phyloP scores from a whole-genome alignment of 345 rosid genomes.

The Barbarea vulgaris region DNA sequence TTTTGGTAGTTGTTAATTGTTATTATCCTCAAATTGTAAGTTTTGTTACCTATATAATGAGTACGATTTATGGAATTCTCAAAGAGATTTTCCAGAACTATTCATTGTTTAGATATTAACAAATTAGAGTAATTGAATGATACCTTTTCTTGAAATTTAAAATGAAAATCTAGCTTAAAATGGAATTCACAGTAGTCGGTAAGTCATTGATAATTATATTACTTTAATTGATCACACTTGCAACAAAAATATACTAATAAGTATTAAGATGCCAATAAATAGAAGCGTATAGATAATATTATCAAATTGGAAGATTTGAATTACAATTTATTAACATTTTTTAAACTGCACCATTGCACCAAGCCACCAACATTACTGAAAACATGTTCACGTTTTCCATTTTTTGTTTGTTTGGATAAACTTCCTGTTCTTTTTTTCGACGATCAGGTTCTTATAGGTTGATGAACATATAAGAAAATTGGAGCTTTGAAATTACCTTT shows the following conservation, averaged over 20 bases:
- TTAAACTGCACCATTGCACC: neutral
- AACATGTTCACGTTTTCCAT: neutral
- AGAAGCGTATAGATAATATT: no score
- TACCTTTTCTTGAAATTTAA: neutral
- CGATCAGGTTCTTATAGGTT: neutral
- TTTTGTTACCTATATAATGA: constrained; percentile 9
- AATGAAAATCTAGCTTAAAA: neutral
- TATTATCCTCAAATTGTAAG: constrained; percentile 16
- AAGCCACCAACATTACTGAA: neutral
- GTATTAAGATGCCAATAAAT: neutral
- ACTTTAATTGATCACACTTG: neutral
- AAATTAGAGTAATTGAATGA: neutral
- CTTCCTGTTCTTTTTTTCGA: no score
- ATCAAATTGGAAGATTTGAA: no score
- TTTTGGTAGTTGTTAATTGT: neutral
- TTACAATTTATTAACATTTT: neutral
- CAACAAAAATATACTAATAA: neutral
- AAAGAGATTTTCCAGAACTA: neutral
- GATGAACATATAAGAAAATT: no score
- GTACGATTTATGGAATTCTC: neutral
- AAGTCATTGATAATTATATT: neutral
- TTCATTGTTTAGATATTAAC: neutral
- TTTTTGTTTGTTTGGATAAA: no score
- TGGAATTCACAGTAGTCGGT: neutral
- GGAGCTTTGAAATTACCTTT: neutral